These are phyloP conservation scores for Vitis amurensis DNA, from an alignment of 164 flowering plant genomes.

Conservation along the genomic window DNA sequence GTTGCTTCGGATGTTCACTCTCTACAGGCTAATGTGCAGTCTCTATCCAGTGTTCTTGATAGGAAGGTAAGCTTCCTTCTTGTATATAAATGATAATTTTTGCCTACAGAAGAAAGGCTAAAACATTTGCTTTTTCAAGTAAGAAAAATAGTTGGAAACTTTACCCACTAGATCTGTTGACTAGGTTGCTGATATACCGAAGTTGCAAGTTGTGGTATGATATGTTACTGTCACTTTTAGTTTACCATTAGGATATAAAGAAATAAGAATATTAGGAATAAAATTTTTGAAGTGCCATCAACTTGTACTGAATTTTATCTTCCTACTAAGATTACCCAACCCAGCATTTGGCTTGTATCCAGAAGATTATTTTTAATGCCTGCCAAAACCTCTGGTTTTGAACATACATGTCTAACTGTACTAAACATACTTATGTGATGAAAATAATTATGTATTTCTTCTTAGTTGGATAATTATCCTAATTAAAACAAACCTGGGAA, in stretches of 20 bases:
- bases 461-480: too few relatives aligned
- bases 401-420: too few relatives aligned
- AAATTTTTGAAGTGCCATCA: neutral
- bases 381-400: too few relatives aligned
- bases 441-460: too few relatives aligned
- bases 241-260: neutral
- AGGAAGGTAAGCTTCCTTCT: slow-evolving; percentile 63
- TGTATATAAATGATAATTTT: neutral
- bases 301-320: neutral
- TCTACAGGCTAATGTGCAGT: slow-evolving; percentile 79
- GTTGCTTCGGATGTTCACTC: slow-evolving; percentile 74
- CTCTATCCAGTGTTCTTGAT: slow-evolving; percentile 57
- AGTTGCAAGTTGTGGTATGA: slow-evolving; percentile 68
- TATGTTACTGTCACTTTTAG: slow-evolving; percentile 1
- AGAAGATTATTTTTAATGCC: too few relatives aligned
- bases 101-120: neutral
- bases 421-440: too few relatives aligned
- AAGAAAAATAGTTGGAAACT: slow-evolving; percentile 62
- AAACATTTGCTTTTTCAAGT: slow-evolving; percentile 12
- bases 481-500: too few relatives aligned
- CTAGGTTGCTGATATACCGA: slow-evolving; percentile 57
- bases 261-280: neutral
- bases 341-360: too few relatives aligned
- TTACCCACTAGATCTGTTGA: slow-evolving; percentile 53
- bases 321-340: too few relatives aligned